These are phyloP conservation scores for Fusarium nanum DNA, from an alignment of 2,329 filamentous ascomycete species.

Conservation along the genomic window DNA sequence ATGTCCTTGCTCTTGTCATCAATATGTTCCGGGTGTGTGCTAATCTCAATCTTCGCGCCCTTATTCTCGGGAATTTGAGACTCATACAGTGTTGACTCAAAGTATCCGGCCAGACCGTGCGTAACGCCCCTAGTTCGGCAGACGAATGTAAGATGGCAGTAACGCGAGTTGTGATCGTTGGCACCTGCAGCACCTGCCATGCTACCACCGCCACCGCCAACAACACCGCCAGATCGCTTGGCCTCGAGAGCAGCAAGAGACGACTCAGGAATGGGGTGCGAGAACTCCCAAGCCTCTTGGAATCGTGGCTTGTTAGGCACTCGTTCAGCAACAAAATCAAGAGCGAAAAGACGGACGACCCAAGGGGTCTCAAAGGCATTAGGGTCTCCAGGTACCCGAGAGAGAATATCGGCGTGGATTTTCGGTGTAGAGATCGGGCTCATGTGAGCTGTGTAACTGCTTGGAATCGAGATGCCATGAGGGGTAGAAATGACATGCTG, in stretches of 20 bases:
- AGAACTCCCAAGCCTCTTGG: conserved; percentile 83
- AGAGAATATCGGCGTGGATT: conserved; percentile 82
- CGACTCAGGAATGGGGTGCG: conserved; percentile 74
- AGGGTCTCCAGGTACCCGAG: conserved; percentile 69
- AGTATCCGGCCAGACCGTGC: conserved; percentile 93
- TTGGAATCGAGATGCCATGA: conserved; percentile 92
- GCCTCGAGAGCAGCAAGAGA: conserved; percentile 67
- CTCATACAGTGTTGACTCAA: conserved; percentile 93
- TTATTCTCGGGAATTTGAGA: conserved; percentile 55
- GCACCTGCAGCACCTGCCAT: conserved; percentile 81
- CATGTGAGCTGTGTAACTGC: conserved; percentile 91
- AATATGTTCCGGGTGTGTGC: conserved; percentile 92
- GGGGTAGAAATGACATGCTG: conserved; percentile 84
- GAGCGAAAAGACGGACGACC: conserved; percentile 90
- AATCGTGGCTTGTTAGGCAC: conserved; percentile 71
- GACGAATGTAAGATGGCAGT: conserved; percentile 81
- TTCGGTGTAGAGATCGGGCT: conserved; percentile 92
- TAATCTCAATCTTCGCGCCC: conserved; percentile 79
- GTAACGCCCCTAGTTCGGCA: conserved; percentile 83
- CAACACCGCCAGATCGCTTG: conserved; percentile 72
- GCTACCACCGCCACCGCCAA: conserved; percentile 75
- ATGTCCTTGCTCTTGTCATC: conserved; percentile 94
- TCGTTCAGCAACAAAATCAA: conserved; percentile 82
- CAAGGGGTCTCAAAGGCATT: conserved; percentile 91
- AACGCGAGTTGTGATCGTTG: conserved; percentile 92